Conservation (phyloP, 768 basidiomycete genomes). For the Termitomyces sp. region DNA sequence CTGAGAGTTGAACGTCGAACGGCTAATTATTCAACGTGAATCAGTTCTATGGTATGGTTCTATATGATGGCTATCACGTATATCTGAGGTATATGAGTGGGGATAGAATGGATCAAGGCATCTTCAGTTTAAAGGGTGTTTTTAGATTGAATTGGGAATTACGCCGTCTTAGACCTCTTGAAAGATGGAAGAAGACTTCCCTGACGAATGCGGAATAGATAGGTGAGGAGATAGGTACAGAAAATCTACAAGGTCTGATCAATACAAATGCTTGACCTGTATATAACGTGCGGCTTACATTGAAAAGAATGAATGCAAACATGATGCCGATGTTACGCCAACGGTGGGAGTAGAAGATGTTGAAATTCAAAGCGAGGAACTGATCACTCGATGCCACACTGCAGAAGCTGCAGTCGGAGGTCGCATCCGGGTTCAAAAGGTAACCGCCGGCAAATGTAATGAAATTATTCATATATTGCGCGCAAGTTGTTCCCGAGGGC, state of each 20-base stretch:
- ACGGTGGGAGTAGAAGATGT: constrained; percentile 47
- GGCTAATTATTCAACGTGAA: too few species aligned
- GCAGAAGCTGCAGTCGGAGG: constrained; percentile 55
- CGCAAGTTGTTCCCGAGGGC: constrained; percentile 49
- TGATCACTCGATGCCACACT: constrained; percentile 51
- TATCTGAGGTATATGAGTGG: background rate
- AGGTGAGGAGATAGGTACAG: constrained; percentile 41
- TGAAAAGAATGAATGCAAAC: constrained; percentile 42
- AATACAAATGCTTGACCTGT: background rate
- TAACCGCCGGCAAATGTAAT: constrained; percentile 50
- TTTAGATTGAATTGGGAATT: background rate
- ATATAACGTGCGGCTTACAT: constrained; percentile 29
- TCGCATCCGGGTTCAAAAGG: constrained; percentile 49
- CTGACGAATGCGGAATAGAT: constrained; percentile 43
- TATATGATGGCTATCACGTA: background rate
- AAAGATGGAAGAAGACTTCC: constrained; percentile 25
- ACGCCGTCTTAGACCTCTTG: constrained; percentile 16
- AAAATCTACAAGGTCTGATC: constrained; percentile 24
- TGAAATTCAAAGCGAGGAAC: constrained; percentile 47
- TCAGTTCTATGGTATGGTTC: too few species aligned
- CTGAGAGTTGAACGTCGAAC: background rate
- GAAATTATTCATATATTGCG: constrained; percentile 44
- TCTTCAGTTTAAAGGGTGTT: background rate
- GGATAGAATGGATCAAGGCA: background rate
- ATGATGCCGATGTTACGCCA: constrained; percentile 56